Evolutionary conservation across 176 grass and related monocot species (phyloP), one percentile per base, ranked within the genome.

Genomic region (Musa itinerans): DNA sequence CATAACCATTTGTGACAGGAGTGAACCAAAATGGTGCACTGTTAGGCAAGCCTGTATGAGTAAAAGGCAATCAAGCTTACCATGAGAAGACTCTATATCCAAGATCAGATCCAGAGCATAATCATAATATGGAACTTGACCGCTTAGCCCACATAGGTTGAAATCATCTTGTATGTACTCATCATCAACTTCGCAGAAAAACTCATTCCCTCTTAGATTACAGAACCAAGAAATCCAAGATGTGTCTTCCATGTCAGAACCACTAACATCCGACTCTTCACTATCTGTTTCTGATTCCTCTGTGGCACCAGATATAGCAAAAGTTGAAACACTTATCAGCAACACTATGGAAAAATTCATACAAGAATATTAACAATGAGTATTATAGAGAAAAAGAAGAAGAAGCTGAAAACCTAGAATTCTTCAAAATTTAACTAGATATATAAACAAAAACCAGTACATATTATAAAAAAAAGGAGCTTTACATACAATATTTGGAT

Each of bases 201-300:
- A 89, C 76, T 92, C 93, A 26, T 96, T 96, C 55, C 93, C 93
- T 84, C 89, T 88, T 34, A 96, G 57, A 55, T 82, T 87, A 84
- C 93, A 92, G 48, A 88, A 92, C 93, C 89, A 92, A 81, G 87
- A 85, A 79, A 96, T 96, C 93, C 89, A 96, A 73, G 93, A 92
- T 68, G 87, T 85, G 76, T 92, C 83, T 63, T 92, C 93, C 57
- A 83, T 85, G 65, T 92, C 89, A 69, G 87, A 96, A 76, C 89
- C 90, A 52, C 89, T 90, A 79, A 87, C 86, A 87, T 96, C 89
- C 80, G 92, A 91, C 71, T 82, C 92, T 79, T 96, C 89, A 82
- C 92, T 92, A 52, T 89, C 89, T 78, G 82, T 85, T 83, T 96
- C 87, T 80, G 85, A 96, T 49, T 92, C 89, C 27, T 81, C 89